Evolutionary conservation across 768 basidiomycete genomes (phyloP), one percentile per base, ranked within the genome.

Genomic region (Amanita pallidorosea): DNA sequence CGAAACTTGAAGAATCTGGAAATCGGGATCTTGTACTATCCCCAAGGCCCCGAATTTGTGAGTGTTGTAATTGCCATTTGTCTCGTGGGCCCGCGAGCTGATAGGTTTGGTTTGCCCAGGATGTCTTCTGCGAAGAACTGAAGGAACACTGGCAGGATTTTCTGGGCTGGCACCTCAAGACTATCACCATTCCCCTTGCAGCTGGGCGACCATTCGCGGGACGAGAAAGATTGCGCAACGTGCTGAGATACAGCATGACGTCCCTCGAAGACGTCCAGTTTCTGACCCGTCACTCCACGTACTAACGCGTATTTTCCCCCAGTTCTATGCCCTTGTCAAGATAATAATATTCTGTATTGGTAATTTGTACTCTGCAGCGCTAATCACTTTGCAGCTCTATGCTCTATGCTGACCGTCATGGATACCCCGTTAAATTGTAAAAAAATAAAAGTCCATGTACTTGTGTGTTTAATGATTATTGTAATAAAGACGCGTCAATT

Each of bases 101-200:
- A 41, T 34, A n/a, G 35, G 37, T 49, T 1, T n/a, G n/a, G n/a
- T n/a, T 33, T 31, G 29, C 7, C 4, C 18, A 49, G 49, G 38
- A 33, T 15, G 25, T 4, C 17, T 49, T 42, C 42, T 5, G 25
- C 4, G 4, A 33, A 20, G 36, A 49, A 15, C 13, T 49, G 23
- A 38, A n/a, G 8, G 47, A 49, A 12, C 13, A 31, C 12, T 23
- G 27, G 40, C 27, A 41, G 42, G 25, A 27, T 13, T 49, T 29
- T 49, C 17, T n/a, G n/a, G 40, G 22, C 18, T 49, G 49, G 49
- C 1, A n/a, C 17, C 40, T 49, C 11, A 49, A 49, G 12, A n/a
- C 11, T 20, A 42, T 49, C 33, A 37, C 5, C 2, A 29, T 49
- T 13, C 29, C 33, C 11, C 29, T 7, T n/a, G 6, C 27, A 27